A percentile compares a stretch with the other conserved stretches of the same genome.
Evolutionary conservation across 1,284 basidiomycete genomes (phyloP).

Genomic region (Earliella scabrosa): DNA sequence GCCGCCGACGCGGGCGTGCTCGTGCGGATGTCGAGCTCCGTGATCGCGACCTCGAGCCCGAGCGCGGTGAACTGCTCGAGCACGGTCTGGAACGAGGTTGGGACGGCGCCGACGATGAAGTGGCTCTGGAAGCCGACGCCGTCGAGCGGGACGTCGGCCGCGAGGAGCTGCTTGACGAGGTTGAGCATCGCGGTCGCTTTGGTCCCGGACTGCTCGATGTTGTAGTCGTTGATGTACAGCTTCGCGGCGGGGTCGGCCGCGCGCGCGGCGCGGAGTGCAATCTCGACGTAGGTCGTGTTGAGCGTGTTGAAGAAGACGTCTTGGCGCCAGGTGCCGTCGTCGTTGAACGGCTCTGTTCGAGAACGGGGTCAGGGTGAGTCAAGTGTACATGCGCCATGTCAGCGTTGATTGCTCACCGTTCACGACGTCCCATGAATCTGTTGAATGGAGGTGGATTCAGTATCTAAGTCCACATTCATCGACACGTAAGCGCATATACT

Average conservation of each 20-base stretch:
- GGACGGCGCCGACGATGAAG: conserved; percentile 53
- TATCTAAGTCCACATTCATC: too few relatives aligned
- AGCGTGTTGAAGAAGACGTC: conserved; percentile 53
- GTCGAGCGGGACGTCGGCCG: conserved; percentile 48
- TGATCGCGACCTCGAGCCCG: conserved; percentile 59
- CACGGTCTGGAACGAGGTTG: conserved; percentile 42
- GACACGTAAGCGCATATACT: conserved; percentile 28
- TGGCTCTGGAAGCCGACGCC: conserved; percentile 56
- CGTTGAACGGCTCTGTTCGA: conserved; percentile 58
- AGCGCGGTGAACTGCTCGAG: conserved; percentile 51
- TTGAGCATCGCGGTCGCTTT: conserved; percentile 51
- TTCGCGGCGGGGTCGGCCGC: conserved; percentile 48
- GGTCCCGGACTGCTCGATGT: conserved; percentile 37
- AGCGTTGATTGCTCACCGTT: conserved; percentile 39
- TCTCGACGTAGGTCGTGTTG: conserved; percentile 45
- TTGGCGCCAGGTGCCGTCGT: conserved; percentile 57
- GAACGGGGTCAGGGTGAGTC: too few relatives aligned
- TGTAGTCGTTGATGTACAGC: conserved; percentile 61
- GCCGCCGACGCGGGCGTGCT: conserved; percentile 48
- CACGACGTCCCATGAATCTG: conserved; percentile 43
- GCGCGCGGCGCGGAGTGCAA: conserved; percentile 49
- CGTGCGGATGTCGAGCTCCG: conserved; percentile 60
- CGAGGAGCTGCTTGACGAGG: conserved; percentile 48
- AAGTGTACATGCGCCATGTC: too few relatives aligned
- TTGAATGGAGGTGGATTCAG: too few relatives aligned